Conservation (phyloP, 768 basidiomycete genomes). For the Termitomyces bulborhizus region DNA sequence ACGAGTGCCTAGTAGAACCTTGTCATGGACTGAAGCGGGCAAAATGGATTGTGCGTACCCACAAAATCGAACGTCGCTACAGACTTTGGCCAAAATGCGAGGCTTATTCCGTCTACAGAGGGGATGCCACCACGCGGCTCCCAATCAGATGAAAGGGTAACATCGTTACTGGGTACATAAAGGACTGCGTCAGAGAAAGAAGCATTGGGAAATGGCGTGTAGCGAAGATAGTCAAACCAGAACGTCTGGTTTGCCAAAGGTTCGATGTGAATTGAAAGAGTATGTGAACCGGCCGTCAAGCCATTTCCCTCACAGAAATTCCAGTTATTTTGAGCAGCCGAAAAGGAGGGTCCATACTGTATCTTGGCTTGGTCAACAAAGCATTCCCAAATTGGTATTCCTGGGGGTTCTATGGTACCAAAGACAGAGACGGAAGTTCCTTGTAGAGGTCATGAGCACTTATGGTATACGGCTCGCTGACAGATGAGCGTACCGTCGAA, state of each 20-base stretch:
- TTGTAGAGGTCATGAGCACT: not conserved
- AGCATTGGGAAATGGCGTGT: not conserved
- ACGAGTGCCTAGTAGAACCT: not conserved
- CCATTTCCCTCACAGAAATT: constrained; percentile 8
- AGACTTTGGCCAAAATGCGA: not conserved
- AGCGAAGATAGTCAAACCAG: constrained; percentile 6
- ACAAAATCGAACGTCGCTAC: not conserved
- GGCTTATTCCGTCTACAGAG: not conserved
- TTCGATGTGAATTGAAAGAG: constrained; percentile 13
- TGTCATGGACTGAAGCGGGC: not conserved
- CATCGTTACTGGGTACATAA: not conserved
- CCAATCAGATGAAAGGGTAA: not conserved
- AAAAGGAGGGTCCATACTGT: not conserved
- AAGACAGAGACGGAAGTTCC: constrained; percentile 12
- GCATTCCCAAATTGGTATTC: constrained; percentile 18
- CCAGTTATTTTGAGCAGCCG: constrained; percentile 13
- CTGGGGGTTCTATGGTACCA: constrained; percentile 14
- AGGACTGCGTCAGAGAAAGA: not conserved
- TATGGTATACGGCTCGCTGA: not conserved
- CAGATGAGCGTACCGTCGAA: constrained; percentile 21
- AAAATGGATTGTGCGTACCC: not conserved
- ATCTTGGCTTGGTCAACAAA: constrained; percentile 18
- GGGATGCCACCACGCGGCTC: not conserved
- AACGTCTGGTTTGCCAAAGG: not conserved
- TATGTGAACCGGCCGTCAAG: constrained; percentile 17